These are phyloP conservation scores for Periconia macrospinosa DNA, from an alignment of 2,329 filamentous ascomycete genomes.

Conservation along the genomic window DNA sequence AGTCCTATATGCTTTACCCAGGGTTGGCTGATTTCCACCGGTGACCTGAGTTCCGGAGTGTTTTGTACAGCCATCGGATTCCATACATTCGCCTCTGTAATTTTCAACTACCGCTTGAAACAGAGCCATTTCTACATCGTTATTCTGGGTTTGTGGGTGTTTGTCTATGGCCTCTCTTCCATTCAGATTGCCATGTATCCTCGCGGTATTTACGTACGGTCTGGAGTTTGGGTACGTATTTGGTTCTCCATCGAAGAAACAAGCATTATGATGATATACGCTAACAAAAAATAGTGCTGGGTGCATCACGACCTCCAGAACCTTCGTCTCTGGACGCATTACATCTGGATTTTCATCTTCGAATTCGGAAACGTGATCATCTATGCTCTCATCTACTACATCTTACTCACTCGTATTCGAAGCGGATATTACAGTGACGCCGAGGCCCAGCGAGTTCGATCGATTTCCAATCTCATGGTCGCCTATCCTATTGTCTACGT, in stretches of 20 bases:
- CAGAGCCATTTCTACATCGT: slow-evolving; percentile 54
- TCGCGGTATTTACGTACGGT: slow-evolving; percentile 61
- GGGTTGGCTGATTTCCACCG: slow-evolving; percentile 69
- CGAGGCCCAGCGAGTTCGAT: slow-evolving; percentile 39
- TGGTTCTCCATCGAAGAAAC: not conserved
- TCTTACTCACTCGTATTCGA: slow-evolving; percentile 43
- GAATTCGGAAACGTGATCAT: slow-evolving; percentile 56
- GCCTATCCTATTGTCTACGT: slow-evolving; percentile 71
- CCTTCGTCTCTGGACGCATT: slow-evolving; percentile 64
- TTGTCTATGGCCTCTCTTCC: slow-evolving; percentile 61
- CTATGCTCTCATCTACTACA: slow-evolving; percentile 49
- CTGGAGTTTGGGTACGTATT: slow-evolving; percentile 59
- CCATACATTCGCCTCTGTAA: slow-evolving; percentile 67
- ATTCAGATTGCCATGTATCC: slow-evolving; percentile 52
- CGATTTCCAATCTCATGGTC: slow-evolving; percentile 60
- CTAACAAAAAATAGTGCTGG: slow-evolving; percentile 57
- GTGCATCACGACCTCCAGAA: slow-evolving; percentile 58
- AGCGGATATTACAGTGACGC: slow-evolving; percentile 38
- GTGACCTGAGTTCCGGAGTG: slow-evolving; percentile 66
- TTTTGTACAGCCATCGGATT: slow-evolving; percentile 68
- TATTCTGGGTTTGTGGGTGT: slow-evolving; percentile 59
- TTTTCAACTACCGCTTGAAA: slow-evolving; percentile 57
- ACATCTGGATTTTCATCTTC: slow-evolving; percentile 65
- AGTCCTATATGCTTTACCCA: slow-evolving; percentile 63
- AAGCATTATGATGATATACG: too few species aligned